Base-by-base conservation (phyloP, 1,284 basidiomycete genomes). In the Sanghuangporus sanghuang region DNA sequence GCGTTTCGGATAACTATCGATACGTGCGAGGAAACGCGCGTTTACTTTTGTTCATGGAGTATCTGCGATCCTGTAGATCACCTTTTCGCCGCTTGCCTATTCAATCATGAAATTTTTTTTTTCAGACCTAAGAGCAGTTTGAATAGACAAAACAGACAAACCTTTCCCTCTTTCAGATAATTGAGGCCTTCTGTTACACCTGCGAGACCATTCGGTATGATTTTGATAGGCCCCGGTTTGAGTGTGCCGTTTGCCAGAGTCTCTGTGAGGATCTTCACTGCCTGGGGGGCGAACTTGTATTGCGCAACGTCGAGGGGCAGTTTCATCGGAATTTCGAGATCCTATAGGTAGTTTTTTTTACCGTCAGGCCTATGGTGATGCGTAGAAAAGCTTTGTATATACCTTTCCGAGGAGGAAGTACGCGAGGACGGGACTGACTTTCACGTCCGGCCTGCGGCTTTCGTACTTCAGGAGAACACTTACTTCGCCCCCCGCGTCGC, bases 201-300 rank as follows among this genome's bases (percentile, higher is more conserved):
- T 8, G 68, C 71, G 7, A 76, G 69, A 1, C 75, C 74, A 23
- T 67, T 61, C 3, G 73, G 73, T 40, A 70, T 66, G 27, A 75
- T 53, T 61, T 74, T 69, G 62, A 76, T 66, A 4, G 75, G 70
- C 11, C 70, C 69, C 3, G 73, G 70, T 35, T 69, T 69, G 16
- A 77, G 36, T 44, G 67, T 63, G 21, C 68, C 65, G 21, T 67
- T 65, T 18, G 67, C 64, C 7, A 77, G 63, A 18, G 76, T 61
- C 21, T 69, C 36, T 2, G 69, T 68, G 39, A 75, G 63, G 38
- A 74, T 64, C 18, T 71, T 63, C 16, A 71, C 66, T 35, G 70
- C 71, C 46, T 68, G 61, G 14, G 69, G 68, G 32, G 71, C 72
- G n/a, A 69, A 68, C 9, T 64, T 65, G 50, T 69, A 68, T 40